Evolutionary conservation across 1,284 basidiomycete species (phyloP), one percentile per base, ranked within the genome.

Genomic region (Cystobasidium sp.): DNA sequence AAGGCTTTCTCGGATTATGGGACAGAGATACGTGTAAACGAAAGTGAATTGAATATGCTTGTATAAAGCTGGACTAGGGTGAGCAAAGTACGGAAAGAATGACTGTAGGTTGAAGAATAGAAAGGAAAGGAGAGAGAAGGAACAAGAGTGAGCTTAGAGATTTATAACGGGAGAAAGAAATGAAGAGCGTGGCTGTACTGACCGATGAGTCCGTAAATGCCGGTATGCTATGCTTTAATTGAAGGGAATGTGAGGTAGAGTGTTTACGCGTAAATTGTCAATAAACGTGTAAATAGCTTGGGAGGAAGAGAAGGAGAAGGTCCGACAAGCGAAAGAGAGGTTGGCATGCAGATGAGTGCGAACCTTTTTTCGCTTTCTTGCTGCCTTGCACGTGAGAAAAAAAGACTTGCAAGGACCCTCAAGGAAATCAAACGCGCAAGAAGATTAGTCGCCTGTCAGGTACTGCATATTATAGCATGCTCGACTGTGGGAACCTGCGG

Each of bases 31-130:
- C 12, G 44, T 6, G 10, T 12, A 68, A 68, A 49, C 12, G 49
- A 39, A 68, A 20, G 37, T 68, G 43, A 41, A 39, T 1, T 18
- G 41, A 47, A 52, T n/a, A 49, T 53, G 64, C 64, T 66, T 66
- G 64, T 41, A 52, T 18, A 66, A 66, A 49, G 31, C 31, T 49
- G 20, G 64, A 66, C 64, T 66, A 66, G 64, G 64, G 64, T 66
- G 64, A 66, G 64, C 64, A 66, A 49, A 56, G 16, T 56, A 65
- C 24, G 31, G 44, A 73, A 73, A 46, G 70, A 73, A 65, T 66
- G 70, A 73, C 70, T 73, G 46, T 73, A 63, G 63, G 62, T 65
- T 65, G 70, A 53, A 66, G 70, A 58, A 47, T 16, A 49, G 41
- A 59, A 43, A 55, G 52, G 20, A 12, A 68, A 46, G 67, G 9